Conservation (phyloP, 2,329 filamentous ascomycete genomes). For the Lecanoromycetidae sp. region DNA sequence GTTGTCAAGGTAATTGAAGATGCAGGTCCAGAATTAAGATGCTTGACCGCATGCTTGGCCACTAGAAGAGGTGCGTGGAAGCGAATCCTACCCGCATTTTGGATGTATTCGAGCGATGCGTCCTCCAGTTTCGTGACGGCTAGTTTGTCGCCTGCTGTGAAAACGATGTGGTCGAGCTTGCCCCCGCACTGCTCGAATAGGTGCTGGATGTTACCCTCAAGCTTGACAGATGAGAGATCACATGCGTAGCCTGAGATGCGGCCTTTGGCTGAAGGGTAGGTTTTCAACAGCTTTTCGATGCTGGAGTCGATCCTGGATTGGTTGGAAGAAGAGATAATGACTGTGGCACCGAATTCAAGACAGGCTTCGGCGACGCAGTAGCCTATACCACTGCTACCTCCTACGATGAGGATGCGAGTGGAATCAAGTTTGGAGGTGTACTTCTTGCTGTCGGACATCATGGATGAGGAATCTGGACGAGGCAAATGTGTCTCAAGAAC, state of each 20-base stretch:
- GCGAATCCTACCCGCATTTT: conserved; percentile 37
- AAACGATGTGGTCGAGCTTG: conserved; percentile 44
- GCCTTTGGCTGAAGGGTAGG: conserved; percentile 32
- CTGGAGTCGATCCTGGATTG: conserved; percentile 37
- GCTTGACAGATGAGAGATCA: conserved; percentile 35
- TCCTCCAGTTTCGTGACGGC: conserved; percentile 31
- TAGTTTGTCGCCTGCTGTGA: conserved; percentile 43
- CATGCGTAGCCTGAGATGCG: conserved; percentile 35
- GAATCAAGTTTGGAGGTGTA: conserved; percentile 25
- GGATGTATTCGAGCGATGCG: conserved; percentile 30
- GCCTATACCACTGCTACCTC: conserved; percentile 53
- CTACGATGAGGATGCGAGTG: conserved; percentile 43
- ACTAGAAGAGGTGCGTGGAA: conserved; percentile 32
- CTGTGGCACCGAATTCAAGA: conserved; percentile 43
- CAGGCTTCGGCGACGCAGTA: conserved; percentile 47
- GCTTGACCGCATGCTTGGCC: conserved; percentile 39
- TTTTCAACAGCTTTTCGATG: conserved; percentile 32
- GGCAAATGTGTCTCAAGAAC: background rate
- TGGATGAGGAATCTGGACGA: too few species aligned
- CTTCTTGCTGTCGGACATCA: conserved; percentile 23
- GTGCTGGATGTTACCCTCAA: conserved; percentile 36
- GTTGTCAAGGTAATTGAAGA: conserved; percentile 47
- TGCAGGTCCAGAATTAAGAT: conserved; percentile 43
- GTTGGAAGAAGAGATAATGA: conserved; percentile 50
- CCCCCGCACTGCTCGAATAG: conserved; percentile 29